Base-by-base conservation (phyloP, 2,329 filamentous ascomycete species). In the Hypoxylon sp. region DNA sequence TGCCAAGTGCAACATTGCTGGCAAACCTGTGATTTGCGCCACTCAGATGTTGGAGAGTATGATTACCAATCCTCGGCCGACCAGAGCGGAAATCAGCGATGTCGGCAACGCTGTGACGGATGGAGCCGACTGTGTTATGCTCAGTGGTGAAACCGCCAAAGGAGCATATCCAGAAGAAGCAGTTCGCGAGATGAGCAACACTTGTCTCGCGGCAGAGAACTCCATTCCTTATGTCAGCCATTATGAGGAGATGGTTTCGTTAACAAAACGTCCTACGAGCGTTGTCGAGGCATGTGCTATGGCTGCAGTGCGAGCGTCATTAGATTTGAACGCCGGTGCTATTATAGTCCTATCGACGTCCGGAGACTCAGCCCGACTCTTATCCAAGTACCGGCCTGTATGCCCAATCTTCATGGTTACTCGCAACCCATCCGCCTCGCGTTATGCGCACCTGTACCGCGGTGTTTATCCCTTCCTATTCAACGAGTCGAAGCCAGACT, bases 11-110 rank as follows among this genome's bases (percentile, higher is more conserved):
- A 99, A 99, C 87, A 90, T 98, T 79, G 94, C 94, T 75, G 96
- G 96, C 83, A 99, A 99, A 89, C 96, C 96, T 74, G 94, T 95
- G 81, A 98, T 99, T 81, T 98, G 95, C 84, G 96, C 96, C 67
- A 99, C 96, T 43, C 96, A 99, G 87, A 99, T 99, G 96, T 89
- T 99, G 75, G 96, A 99, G 89, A 97, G 94, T 72, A 99, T 99
- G 96, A 99, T 97, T 83, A 98, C 97, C 89, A 99, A 99, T 87
- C 96, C 96, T 74, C 93, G 96, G 71, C 96, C 96, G 56, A 99
- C 96, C 71, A 94, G 96, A 83, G 96, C 96, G 72, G 96, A 99
- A 86, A 97, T 99, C 80, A 97, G 93, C 79, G 96, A 99, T 79
- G 96, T 99, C 70, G 96, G 96, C 75, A 99, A 99, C 82, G 96